Conservation (phyloP, 176 grass and related monocot species). For the Phoenix dactylifera region DNA sequence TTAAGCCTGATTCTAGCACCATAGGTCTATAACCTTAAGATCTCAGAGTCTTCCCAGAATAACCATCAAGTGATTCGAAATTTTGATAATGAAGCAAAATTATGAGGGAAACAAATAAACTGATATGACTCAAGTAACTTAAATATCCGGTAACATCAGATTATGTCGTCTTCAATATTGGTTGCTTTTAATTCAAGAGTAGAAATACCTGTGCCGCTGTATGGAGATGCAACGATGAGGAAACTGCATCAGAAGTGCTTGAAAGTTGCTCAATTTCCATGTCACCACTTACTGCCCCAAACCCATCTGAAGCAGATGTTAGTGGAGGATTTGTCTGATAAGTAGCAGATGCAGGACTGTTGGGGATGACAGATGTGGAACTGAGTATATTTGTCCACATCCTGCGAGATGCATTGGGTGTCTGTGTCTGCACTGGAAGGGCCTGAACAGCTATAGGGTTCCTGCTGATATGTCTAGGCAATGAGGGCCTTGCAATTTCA, state of each 20-base stretch:
- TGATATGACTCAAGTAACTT: too few relatives aligned
- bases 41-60: too few relatives aligned
- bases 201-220: slow-evolving; percentile 38
- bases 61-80: too few relatives aligned
- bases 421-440: slow-evolving; percentile 35
- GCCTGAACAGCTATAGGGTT: slow-evolving; percentile 47
- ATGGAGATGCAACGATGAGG: slow-evolving; percentile 15
- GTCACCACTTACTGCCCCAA: slow-evolving; percentile 18
- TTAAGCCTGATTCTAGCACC: too few relatives aligned
- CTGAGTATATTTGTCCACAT: slow-evolving; percentile 28
- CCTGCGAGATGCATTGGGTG: slow-evolving; percentile 40
- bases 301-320: slow-evolving; percentile 8
- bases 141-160: too few relatives aligned
- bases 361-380: slow-evolving; percentile 21
- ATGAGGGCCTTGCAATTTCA: slow-evolving; percentile 16
- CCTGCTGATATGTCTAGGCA: slow-evolving; percentile 58
- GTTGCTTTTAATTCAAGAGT: slow-evolving; percentile 9
- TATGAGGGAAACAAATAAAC: too few relatives aligned
- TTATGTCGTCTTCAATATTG: slow-evolving; percentile 10
- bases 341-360: slow-evolving; percentile 19
- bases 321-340: slow-evolving; percentile 19
- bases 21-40: too few relatives aligned
- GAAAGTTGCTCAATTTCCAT: slow-evolving; percentile 32
- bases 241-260: slow-evolving; percentile 26
- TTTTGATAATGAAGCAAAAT: too few relatives aligned